Evolutionary conservation across 129 eudicot species (phyloP).

Genomic region (Pulicaria dysenterica): DNA sequence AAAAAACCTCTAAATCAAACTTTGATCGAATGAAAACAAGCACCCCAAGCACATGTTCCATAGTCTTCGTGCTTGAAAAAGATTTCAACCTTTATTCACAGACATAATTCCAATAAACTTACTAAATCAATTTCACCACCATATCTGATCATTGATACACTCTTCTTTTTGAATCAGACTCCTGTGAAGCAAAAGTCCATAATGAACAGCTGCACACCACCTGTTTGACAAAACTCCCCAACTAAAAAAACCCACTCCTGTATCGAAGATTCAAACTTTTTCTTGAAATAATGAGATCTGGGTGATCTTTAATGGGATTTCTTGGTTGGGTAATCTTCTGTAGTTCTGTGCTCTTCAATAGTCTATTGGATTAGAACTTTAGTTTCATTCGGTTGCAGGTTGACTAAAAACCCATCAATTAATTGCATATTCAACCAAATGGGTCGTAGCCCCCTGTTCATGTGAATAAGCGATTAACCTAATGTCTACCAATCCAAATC

Average conservation of each 20-base stretch:
- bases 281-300: slow-evolving; percentile 60
- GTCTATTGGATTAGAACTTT: no score
- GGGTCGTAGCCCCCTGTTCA: no score
- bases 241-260: slow-evolving; percentile 7
- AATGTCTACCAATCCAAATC: no score
- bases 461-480: no score
- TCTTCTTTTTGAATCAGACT: slow-evolving; percentile 42
- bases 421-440: no score
- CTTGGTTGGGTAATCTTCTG: not conserved
- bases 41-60: slow-evolving; percentile 31
- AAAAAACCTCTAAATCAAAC: no score
- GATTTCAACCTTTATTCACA: slow-evolving; percentile 32
- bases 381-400: no score
- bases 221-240: slow-evolving; percentile 31
- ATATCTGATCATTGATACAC: slow-evolving; percentile 19
- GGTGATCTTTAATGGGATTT: slow-evolving; percentile 29
- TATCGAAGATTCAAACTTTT: slow-evolving; percentile 6
- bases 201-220: slow-evolving; percentile 24
- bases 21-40: no score
- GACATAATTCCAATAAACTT: slow-evolving; percentile 22
- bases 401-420: no score
- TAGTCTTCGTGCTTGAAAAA: slow-evolving; percentile 46
- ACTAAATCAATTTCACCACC: slow-evolving; percentile 18
- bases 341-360: no score
- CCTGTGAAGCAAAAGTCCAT: slow-evolving; percentile 42